Conservation (phyloP, 1,284 basidiomycete species). For the Grifola frondosa region DNA sequence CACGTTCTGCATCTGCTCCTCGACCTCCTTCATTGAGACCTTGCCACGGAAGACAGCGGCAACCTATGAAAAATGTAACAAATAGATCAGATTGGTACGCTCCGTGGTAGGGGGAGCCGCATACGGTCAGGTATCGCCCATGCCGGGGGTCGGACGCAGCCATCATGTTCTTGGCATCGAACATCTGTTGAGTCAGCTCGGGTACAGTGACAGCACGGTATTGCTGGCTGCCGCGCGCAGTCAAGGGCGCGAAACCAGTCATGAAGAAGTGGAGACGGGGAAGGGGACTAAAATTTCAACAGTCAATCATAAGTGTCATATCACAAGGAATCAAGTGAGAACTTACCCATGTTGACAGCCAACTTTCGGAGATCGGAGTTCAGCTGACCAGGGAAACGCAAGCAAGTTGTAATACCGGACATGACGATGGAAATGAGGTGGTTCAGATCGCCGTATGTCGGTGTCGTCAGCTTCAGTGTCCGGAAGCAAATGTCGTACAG, state of each 20-base stretch:
- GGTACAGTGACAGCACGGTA: slow-evolving; percentile 95
- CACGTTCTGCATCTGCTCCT: slow-evolving; percentile 97
- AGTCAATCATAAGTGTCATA: background rate
- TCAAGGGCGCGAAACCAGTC: slow-evolving; percentile 95
- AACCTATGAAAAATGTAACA: slow-evolving; percentile 48
- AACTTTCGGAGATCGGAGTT: slow-evolving; percentile 98
- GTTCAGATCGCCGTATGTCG: slow-evolving; percentile 96
- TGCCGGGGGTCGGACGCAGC: slow-evolving; percentile 93
- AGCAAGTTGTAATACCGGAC: slow-evolving; percentile 94
- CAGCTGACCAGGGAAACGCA: slow-evolving; percentile 98
- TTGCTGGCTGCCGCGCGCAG: slow-evolving; percentile 89
- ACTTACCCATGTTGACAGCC: slow-evolving; percentile 95
- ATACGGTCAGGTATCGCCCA: slow-evolving; percentile 89
- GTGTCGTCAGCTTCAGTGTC: slow-evolving; percentile 91
- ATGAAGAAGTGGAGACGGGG: slow-evolving; percentile 99
- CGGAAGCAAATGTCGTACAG: slow-evolving; percentile 98
- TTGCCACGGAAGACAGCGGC: slow-evolving; percentile 98
- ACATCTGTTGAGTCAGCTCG: slow-evolving; percentile 98
- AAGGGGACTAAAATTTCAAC: slow-evolving; percentile 69
- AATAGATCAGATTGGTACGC: background rate
- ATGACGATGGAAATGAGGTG: slow-evolving; percentile 97
- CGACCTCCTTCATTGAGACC: slow-evolving; percentile 98
- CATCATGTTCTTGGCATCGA: slow-evolving; percentile 99
- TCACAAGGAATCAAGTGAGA: background rate
- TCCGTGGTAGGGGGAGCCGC: slow-evolving; percentile 17